Base-by-base conservation (phyloP, 2,329 filamentous ascomycete genomes). In the Aquanectria penicillioides region DNA sequence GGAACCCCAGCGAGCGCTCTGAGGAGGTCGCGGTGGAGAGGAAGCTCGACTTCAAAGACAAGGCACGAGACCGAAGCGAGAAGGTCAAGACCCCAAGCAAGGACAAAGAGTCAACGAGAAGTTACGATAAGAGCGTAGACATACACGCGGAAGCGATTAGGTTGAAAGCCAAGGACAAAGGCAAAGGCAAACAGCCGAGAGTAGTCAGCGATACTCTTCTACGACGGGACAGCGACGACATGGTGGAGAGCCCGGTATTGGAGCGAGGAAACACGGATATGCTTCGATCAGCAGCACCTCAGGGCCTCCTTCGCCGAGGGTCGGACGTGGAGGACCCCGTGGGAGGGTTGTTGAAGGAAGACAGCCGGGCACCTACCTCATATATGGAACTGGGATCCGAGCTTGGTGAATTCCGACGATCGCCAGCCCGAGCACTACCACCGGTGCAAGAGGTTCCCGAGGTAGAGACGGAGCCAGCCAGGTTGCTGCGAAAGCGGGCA, bases 401-500 rank as follows among this genome's bases (percentile, higher is more conserved):
- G 13, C 49, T 75, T 13, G 65, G 73, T 22, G 81, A 80, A 36
- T 76, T 79, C 55, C 74, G 77, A 55, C 77, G 78, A 43, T 79
- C 78, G 3, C 75, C 80, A 17, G 74, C 78, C 6, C 76, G 78
- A 52, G 74, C 74, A n/a, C 70, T 87, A 41, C 77, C 84, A 4
- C 80, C 83, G 0, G 84, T 87, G 4, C 77, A 78, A 64, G 84
- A 87, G 65, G 74, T 77, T 8, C 75, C 77, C 1, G 83, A 85
- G 64, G 78, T 80, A 3, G 75, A 81, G 36, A 74, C 76, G 55
- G 77, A 69, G 46, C 60, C 62, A 47, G 51, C 57, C 50, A 62
- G 66, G 49, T 44, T 25, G 25, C 26, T 34, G 26, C 37, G 26
- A 8, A 52, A 41, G 41, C 23, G 18, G 26, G 40, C 38, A 17